These are phyloP conservation scores for Claviceps purpurea DNA, from an alignment of 2,329 filamentous ascomycete genomes.

Conservation along the genomic window DNA sequence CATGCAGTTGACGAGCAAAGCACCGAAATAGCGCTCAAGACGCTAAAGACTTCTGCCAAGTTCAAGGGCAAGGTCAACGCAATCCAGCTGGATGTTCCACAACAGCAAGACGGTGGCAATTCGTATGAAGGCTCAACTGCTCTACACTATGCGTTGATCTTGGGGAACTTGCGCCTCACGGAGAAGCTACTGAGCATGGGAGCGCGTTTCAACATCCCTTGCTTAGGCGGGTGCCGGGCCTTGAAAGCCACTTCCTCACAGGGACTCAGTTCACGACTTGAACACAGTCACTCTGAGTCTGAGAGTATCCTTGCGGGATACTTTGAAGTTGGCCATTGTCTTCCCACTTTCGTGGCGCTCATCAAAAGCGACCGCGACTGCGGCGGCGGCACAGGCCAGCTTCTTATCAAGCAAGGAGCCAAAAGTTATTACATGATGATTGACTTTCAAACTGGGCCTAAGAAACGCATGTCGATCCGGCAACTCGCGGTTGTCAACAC, in stretches of 20 bases:
- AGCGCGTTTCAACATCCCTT: neutral
- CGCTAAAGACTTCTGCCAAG: neutral
- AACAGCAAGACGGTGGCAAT: too few relatives aligned
- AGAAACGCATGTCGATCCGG: neutral
- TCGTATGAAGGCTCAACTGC: neutral
- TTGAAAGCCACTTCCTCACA: neutral
- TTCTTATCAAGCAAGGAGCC: neutral
- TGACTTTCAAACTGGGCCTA: too few relatives aligned
- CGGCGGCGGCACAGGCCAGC: neutral
- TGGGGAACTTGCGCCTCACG: neutral
- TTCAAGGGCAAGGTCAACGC: constrained; percentile 1
- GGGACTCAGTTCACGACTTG: neutral
- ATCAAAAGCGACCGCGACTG: neutral
- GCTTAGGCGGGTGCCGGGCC: neutral
- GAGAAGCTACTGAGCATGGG: neutral
- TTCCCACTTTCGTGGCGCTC: neutral
- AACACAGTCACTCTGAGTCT: neutral
- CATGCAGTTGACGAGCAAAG: neutral
- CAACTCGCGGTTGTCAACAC: neutral
- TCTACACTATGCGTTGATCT: neutral
- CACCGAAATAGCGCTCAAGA: neutral
- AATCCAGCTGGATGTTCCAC: neutral
- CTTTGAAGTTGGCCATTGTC: neutral
- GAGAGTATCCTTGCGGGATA: neutral
- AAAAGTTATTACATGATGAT: neutral